Base-by-base conservation (phyloP, 2,329 filamentous ascomycete species). In the Blumeriella jaapii region DNA sequence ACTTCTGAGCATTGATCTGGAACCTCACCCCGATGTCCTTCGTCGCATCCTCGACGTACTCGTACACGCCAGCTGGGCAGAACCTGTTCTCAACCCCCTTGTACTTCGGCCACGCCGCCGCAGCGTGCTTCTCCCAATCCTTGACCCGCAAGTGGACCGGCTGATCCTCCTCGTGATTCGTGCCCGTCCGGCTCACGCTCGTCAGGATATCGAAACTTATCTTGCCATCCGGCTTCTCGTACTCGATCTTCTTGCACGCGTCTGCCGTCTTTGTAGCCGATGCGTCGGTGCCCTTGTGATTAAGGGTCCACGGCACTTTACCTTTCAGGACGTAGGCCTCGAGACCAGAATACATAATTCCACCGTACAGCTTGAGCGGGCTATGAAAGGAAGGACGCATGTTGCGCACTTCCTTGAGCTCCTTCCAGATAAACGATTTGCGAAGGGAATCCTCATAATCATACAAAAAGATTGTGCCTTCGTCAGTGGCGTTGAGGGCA, bases 151-250 rank as follows among this genome's bases (percentile, higher is more conserved):
- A 65, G 60, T 98, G 91, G 32, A 94, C 86, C 0, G 91, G 91
- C 62, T 98, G 87, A 59, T 98, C 91, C 62, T 98, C 91, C 61
- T 96, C 91, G 61, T 98, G 91, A 62, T 96, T 96, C 19, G 91
- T 98, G 24, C 91, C 91, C 4, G 91, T 96, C 38, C 91, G 77
- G 48, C 82, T 93, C 10, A 98, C 91, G 53, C 82, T 93, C 2
- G 91, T 98, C 55, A 98, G 62, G 47, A 98, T 93, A 57, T 98
- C 91, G 55, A 98, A 98, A 46, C 77, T 84, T 57, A 98, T 78
- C 63, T 93, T 82, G 48, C 86, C 86, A 57, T 98, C 91, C 1
- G 91, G 91, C 65, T 96, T 98, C 36, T 84, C 82, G 55, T 98
- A 98, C 55, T 93, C 85, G 53, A 98, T 96, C 66, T 91, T 93